These are phyloP conservation scores for Trametes hirsuta DNA, from an alignment of 1,284 basidiomycete genomes.

Conservation along the genomic window DNA sequence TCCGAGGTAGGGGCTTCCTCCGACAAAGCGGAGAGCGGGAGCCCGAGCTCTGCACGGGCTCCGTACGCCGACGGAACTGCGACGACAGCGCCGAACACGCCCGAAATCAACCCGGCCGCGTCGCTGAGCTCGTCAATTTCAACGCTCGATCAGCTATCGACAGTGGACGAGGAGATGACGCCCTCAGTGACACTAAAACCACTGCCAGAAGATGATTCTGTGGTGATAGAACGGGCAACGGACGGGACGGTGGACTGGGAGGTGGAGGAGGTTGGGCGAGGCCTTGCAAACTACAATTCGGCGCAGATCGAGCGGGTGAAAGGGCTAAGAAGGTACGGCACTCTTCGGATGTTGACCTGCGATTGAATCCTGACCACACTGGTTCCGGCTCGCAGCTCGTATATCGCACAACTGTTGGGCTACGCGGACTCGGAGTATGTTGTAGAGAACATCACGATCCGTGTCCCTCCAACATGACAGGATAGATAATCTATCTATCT, in stretches of 20 bases:
- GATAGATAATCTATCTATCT: slow-evolving; percentile 17
- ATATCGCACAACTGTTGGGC: slow-evolving; percentile 81
- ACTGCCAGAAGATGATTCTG: slow-evolving; percentile 37
- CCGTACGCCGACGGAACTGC: slow-evolving; percentile 33
- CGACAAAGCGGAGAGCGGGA: slow-evolving; percentile 27
- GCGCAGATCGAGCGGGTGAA: slow-evolving; percentile 89
- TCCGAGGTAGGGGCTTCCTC: slow-evolving; percentile 12
- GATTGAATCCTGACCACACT: slow-evolving; percentile 1
- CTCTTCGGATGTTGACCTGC: slow-evolving; percentile 3
- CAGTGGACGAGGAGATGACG: slow-evolving; percentile 35
- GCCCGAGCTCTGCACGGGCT: slow-evolving; percentile 30
- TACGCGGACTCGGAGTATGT: slow-evolving; percentile 97
- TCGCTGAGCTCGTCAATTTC: slow-evolving; percentile 38
- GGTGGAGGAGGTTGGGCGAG: slow-evolving; percentile 89
- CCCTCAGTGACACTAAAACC: slow-evolving; percentile 28
- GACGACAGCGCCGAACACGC: slow-evolving; percentile 47
- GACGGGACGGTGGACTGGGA: slow-evolving; percentile 65
- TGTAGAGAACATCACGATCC: slow-evolving; percentile 88
- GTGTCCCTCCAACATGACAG: slow-evolving; percentile 38
- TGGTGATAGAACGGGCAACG: slow-evolving; percentile 32
- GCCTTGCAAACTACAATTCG: slow-evolving; percentile 95
- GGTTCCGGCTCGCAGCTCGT: slow-evolving; percentile 55
- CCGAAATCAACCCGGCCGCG: slow-evolving; percentile 37
- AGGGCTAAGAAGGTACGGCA: slow-evolving; percentile 83
- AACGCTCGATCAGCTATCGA: slow-evolving; percentile 41